phyloP scores from a whole-genome alignment of 2,329 filamentous ascomycete species.

The Trichoderma gracile region DNA sequence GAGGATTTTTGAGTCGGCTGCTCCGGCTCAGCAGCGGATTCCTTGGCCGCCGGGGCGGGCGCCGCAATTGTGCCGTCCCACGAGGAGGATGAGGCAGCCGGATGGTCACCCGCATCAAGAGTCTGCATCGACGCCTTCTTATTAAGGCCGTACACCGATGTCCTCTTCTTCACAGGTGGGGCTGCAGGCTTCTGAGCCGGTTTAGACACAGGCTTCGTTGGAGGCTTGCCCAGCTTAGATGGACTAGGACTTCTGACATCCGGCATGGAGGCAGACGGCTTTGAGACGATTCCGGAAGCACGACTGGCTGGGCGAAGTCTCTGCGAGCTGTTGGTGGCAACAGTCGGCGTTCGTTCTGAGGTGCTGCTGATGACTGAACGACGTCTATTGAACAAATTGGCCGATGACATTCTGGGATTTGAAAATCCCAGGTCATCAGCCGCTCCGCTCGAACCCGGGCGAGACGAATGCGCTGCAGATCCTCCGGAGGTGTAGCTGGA shows the following conservation, averaged over 20 bases:
- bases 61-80: slow-evolving; percentile 39
- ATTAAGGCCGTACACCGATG: slow-evolving; percentile 55
- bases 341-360: slow-evolving; percentile 39
- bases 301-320: slow-evolving; percentile 33
- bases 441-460: slow-evolving; percentile 57
- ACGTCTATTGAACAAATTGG: slow-evolving; percentile 47
- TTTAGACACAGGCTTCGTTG: slow-evolving; percentile 46
- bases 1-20: slow-evolving; percentile 65
- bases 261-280: slow-evolving; percentile 33
- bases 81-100: slow-evolving; percentile 23
- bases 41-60: slow-evolving; percentile 27
- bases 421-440: slow-evolving; percentile 42
- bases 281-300: slow-evolving; percentile 29
- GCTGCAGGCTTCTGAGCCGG: slow-evolving; percentile 50
- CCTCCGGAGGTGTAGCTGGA: slow-evolving; percentile 64
- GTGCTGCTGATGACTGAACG: slow-evolving; percentile 48
- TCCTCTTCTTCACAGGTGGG: slow-evolving; percentile 51
- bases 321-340: slow-evolving; percentile 31
- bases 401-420: slow-evolving; percentile 48
- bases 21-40: not conserved
- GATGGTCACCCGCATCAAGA: slow-evolving; percentile 32
- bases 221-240: slow-evolving; percentile 38
- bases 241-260: slow-evolving; percentile 43
- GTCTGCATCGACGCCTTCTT: slow-evolving; percentile 56
- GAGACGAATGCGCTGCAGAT: slow-evolving; percentile 54